Base-by-base conservation (phyloP, 768 basidiomycete genomes). In the Lentinula aciculospora region DNA sequence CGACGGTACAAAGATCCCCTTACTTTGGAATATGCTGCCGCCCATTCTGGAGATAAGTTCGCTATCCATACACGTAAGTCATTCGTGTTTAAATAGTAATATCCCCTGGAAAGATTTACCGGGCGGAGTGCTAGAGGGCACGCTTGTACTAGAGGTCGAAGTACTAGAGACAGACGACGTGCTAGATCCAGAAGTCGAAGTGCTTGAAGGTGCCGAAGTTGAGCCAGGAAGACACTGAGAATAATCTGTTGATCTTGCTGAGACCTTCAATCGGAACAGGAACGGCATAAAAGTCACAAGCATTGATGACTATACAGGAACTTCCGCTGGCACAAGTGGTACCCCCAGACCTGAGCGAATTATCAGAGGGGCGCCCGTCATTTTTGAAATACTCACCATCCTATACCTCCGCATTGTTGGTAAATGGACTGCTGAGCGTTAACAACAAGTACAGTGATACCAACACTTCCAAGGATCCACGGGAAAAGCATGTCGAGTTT, bases 1-100 rank as follows among this genome's bases (percentile, higher is more conserved):
- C 34, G 27, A n/a, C 28, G 10, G 19, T 1, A 39, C 28, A 25
- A 10, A 15, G 4, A 17, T 36, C 2, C 23, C 13, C 53, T 23
- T 56, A 80, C 82, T 72, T 84, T 84, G 5, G 69, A 65, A 53
- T 81, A 81, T 21, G 83, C 83, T 9, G 78, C 72, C 12, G 71
- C 64, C 83, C 83, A 84, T 65, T 80, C 76, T 0, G 78, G 75
- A 2, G 81, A 78, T 47, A 77, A 64, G 50, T 74, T 76, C 5
- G 69, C 74, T 75, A 62, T 10, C 4, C 6, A 36, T 50, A 17
- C 10, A 31, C 17, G 36, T 53, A 4, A 60, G 13, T n/a, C n/a
- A 25, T 21, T 19, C 15, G 42, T 44, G 17, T 3, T 12, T 1
- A 31, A 6, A 5, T 27, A 36, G 17, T 29, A 48, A 29, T 21